Percentiles rank a stretch among this genome's conserved stretches.
These are phyloP conservation scores for Mycena pura DNA, from an alignment of 768 basidiomycete species.

Conservation along the genomic window DNA sequence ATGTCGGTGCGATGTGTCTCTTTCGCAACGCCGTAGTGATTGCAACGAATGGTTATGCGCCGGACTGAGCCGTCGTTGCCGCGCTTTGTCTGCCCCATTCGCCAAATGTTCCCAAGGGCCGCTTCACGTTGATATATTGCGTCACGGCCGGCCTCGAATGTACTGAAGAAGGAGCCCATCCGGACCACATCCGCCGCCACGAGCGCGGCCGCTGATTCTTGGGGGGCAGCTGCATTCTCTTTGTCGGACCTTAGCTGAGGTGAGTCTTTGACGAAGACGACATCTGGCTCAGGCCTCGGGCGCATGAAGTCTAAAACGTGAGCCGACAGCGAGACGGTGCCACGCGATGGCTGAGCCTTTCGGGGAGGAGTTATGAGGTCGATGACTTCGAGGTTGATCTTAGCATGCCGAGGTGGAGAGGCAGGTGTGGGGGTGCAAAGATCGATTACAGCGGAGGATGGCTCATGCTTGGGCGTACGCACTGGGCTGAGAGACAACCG, in stretches of 20 bases:
- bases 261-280: too few species aligned
- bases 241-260: too few species aligned
- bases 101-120: slow-evolving; percentile 28
- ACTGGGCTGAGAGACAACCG: not conserved
- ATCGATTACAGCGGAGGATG: not conserved
- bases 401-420: not conserved
- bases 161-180: not conserved
- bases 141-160: slow-evolving; percentile 10
- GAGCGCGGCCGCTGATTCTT: too few species aligned
- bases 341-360: not conserved
- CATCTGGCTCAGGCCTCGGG: not conserved
- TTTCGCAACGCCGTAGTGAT: slow-evolving; percentile 9
- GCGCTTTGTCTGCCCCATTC: slow-evolving; percentile 20
- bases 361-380: not conserved
- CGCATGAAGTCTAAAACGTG: not conserved
- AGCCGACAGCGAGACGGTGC: not conserved
- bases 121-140: slow-evolving; percentile 20
- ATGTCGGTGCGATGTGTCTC: slow-evolving; percentile 14
- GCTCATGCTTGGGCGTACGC: not conserved
- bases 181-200: not conserved
- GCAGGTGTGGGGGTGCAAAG: not conserved
- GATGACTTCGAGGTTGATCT: not conserved
- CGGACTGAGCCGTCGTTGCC: not conserved
- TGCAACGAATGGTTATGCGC: slow-evolving; percentile 30
- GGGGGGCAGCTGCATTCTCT: too few species aligned